phyloP scores from a whole-genome alignment of 2,329 filamentous ascomycete species.

The Tothia fuscella region DNA sequence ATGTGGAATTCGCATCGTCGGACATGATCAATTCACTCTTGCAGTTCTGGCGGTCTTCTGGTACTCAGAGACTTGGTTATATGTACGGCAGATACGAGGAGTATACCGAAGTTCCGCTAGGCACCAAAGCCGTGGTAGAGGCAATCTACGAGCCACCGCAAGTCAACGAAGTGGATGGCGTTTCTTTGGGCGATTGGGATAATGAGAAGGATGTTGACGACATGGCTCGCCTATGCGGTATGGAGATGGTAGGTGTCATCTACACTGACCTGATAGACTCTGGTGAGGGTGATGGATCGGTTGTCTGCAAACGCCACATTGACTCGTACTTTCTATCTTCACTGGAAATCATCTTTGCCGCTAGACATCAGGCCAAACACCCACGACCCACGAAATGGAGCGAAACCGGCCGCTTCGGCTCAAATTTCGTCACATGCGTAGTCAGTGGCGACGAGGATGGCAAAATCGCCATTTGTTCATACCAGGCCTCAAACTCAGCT shows the following conservation, averaged over 20 bases:
- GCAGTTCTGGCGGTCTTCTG: conserved; percentile 81
- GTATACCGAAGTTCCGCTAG: conserved; percentile 84
- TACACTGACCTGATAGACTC: conserved; percentile 86
- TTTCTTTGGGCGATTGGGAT: conserved; percentile 74
- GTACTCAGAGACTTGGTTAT: conserved; percentile 74
- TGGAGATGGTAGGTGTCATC: conserved; percentile 83
- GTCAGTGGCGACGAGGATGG: conserved; percentile 86
- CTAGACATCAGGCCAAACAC: conserved; percentile 75
- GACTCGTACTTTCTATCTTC: conserved; percentile 94
- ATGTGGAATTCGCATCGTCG: conserved; percentile 87
- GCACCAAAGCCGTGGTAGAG: conserved; percentile 90
- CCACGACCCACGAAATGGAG: conserved; percentile 94
- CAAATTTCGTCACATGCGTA: conserved; percentile 93
- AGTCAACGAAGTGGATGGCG: conserved; percentile 74
- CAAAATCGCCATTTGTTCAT: conserved; percentile 78
- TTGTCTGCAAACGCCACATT: conserved; percentile 88
- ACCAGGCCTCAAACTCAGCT: conserved; percentile 89
- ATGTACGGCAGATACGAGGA: conserved; percentile 85
- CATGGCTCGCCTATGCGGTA: conserved; percentile 68
- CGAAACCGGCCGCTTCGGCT: conserved; percentile 85
- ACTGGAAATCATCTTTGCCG: conserved; percentile 79
- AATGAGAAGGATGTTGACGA: conserved; percentile 73
- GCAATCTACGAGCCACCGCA: conserved; percentile 96
- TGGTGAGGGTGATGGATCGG: conserved; percentile 68
- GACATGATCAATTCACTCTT: conserved; percentile 80